Conservation (phyloP, 495 filamentous ascomycete species). For the Neurospora cerealis region DNA sequence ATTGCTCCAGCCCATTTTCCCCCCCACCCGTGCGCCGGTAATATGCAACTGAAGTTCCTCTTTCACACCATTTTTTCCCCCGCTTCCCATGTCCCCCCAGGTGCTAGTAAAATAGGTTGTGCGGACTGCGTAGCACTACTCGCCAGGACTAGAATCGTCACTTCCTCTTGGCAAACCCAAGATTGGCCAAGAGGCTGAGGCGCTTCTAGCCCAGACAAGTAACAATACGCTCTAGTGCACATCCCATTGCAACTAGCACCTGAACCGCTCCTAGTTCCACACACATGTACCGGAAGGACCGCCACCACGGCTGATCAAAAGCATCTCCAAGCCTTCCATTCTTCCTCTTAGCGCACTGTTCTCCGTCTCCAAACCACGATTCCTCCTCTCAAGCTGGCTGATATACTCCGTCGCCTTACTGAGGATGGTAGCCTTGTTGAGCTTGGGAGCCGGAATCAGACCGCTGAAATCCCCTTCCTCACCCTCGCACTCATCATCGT, state of each 20-base stretch:
- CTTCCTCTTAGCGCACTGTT: conserved; percentile 59
- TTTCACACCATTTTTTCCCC: background rate
- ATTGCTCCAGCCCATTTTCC: background rate
- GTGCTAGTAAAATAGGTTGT: background rate
- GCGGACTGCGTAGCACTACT: background rate
- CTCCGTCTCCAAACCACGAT: conserved; percentile 61
- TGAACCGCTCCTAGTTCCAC: background rate
- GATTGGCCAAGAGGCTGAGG: background rate
- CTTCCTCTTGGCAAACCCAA: background rate
- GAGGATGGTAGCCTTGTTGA: conserved; percentile 57
- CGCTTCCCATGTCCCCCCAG: background rate
- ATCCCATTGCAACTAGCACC: background rate
- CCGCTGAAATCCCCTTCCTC: conserved; percentile 6
- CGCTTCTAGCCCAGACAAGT: background rate
- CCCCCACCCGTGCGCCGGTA: background rate
- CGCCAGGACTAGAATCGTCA: background rate
- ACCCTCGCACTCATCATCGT: conserved; percentile 10
- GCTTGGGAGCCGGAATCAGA: conserved; percentile 11
- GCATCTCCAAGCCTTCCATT: conserved; percentile 47
- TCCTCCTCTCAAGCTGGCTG: conserved; percentile 65
- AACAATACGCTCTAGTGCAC: background rate
- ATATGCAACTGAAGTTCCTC: background rate
- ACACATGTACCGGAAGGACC: background rate
- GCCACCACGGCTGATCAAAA: conserved; percentile 34
- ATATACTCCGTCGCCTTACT: conserved; percentile 90